Evolutionary conservation across 1,139 yeast genomes (phyloP).

Genomic region (Debaryomycetaceae sp.): DNA sequence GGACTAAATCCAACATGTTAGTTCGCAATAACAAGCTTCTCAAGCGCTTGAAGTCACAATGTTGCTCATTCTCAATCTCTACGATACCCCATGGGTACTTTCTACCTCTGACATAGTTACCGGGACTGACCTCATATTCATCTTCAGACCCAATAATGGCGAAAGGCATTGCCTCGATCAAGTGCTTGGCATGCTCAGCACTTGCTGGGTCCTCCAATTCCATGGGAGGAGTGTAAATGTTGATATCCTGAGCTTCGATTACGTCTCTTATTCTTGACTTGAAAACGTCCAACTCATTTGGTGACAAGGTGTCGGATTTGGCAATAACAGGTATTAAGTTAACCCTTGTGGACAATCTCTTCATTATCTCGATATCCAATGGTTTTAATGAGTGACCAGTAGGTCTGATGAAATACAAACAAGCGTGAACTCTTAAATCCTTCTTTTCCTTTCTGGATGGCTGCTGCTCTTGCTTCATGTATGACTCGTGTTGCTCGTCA

Average conservation of each 20-base stretch:
- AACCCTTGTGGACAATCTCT: slow-evolving; percentile 80
- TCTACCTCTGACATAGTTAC: slow-evolving; percentile 80
- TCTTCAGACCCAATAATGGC: slow-evolving; percentile 90
- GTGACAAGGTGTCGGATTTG: slow-evolving; percentile 88
- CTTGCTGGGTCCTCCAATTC: slow-evolving; percentile 72
- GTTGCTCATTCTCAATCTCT: slow-evolving; percentile 93
- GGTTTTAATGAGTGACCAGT: slow-evolving; percentile 95
- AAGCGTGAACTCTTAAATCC: slow-evolving; percentile 93
- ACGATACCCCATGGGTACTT: slow-evolving; percentile 98
- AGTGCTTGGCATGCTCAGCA: slow-evolving; percentile 75
- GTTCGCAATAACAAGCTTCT: slow-evolving; percentile 87
- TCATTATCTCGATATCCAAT: slow-evolving; percentile 90
- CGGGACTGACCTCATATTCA: slow-evolving; percentile 74
- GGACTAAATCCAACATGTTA: slow-evolving; percentile 85
- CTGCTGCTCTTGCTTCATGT: slow-evolving; percentile 95
- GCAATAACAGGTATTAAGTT: slow-evolving; percentile 95
- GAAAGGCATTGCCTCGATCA: slow-evolving; percentile 91
- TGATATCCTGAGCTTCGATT: slow-evolving; percentile 87
- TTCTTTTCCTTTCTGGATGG: slow-evolving; percentile 67
- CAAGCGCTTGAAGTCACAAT: slow-evolving; percentile 91
- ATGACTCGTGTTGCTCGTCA: slow-evolving; percentile 95
- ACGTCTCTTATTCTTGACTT: slow-evolving; percentile 87
- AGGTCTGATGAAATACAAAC: slow-evolving; percentile 92
- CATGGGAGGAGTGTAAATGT: slow-evolving; percentile 85
- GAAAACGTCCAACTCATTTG: slow-evolving; percentile 74